Percentiles rank a stretch among this genome's conserved stretches.
Conservation (phyloP, 306 rosid species). For the Malus fusca region DNA sequence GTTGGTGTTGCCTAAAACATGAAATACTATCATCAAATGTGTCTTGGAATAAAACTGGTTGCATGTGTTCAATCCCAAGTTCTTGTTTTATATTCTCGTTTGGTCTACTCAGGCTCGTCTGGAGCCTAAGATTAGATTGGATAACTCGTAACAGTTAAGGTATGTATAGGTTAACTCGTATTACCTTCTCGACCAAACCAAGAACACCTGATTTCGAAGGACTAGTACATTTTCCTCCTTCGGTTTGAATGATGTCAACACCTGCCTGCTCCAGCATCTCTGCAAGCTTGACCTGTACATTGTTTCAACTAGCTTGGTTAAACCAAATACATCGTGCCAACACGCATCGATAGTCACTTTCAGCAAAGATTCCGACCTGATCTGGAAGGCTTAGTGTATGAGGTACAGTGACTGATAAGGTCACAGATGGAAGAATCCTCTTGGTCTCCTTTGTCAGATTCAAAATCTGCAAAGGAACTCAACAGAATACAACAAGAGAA, state of each 20-base stretch:
- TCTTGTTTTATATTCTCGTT: not conserved
- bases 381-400: slow-evolving; percentile 91
- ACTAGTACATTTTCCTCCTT: slow-evolving; percentile 82
- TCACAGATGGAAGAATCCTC: slow-evolving; percentile 65
- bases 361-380: slow-evolving; percentile 47
- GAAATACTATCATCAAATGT: slow-evolving; percentile 6
- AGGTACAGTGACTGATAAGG: slow-evolving; percentile 84
- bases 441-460: slow-evolving; percentile 66
- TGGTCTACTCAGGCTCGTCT: not conserved
- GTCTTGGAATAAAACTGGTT: not conserved
- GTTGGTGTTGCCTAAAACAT: slow-evolving; percentile 73
- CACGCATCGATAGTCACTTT: not conserved
- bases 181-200: slow-evolving; percentile 95
- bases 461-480: slow-evolving; percentile 45
- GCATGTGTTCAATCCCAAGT: no score
- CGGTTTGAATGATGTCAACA: slow-evolving; percentile 85
- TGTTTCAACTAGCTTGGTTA: not conserved
- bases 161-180: not conserved
- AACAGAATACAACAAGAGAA: not conserved
- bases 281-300: slow-evolving; percentile 76
- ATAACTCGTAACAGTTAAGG: no score
- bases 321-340: not conserved
- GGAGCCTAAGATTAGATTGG: not conserved
- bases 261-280: slow-evolving; percentile 79
- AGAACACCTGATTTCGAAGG: slow-evolving; percentile 77